phyloP scores from a whole-genome alignment of 2,329 filamentous ascomycete genomes.

The Calonectria pteridis region DNA sequence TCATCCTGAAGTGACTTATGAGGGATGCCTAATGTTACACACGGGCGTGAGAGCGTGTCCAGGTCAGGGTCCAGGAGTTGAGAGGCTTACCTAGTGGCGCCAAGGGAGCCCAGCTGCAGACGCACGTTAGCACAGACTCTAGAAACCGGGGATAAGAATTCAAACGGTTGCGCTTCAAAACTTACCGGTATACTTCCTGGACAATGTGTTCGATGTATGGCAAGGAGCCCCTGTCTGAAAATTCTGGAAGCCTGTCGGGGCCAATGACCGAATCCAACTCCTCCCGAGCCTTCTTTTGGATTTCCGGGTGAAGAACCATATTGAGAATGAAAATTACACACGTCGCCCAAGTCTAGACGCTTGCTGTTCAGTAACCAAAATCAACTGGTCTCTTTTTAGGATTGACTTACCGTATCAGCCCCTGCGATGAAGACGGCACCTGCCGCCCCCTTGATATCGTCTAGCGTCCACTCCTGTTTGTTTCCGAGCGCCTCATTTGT shows the following conservation, averaged over 20 bases:
- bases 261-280: conserved; percentile 60
- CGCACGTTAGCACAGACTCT: conserved; percentile 5
- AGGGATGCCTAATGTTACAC: conserved; percentile 56
- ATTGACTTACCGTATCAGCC: conserved; percentile 53
- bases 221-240: conserved; percentile 58
- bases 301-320: conserved; percentile 56
- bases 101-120: conserved; percentile 54
- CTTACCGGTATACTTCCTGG: conserved; percentile 56
- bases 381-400: conserved; percentile 27
- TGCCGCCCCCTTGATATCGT: conserved; percentile 63
- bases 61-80: conserved; percentile 1
- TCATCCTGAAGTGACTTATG: conserved; percentile 68
- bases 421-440: conserved; percentile 64
- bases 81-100: conserved; percentile 56
- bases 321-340: conserved; percentile 56
- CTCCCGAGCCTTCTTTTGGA: conserved; percentile 61
- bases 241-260: conserved; percentile 56
- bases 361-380: conserved; percentile 35
- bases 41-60: conserved; percentile 25
- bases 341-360: conserved; percentile 44
- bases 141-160: neutral
- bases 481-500: conserved; percentile 26
- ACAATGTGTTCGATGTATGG: conserved; percentile 59
- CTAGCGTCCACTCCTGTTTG: conserved; percentile 47
- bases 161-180: neutral